Percentiles rank a stretch among this genome's conserved stretches.
phyloP scores from a whole-genome alignment of 2,329 filamentous ascomycete genomes.

The Thelonectria blattea region DNA sequence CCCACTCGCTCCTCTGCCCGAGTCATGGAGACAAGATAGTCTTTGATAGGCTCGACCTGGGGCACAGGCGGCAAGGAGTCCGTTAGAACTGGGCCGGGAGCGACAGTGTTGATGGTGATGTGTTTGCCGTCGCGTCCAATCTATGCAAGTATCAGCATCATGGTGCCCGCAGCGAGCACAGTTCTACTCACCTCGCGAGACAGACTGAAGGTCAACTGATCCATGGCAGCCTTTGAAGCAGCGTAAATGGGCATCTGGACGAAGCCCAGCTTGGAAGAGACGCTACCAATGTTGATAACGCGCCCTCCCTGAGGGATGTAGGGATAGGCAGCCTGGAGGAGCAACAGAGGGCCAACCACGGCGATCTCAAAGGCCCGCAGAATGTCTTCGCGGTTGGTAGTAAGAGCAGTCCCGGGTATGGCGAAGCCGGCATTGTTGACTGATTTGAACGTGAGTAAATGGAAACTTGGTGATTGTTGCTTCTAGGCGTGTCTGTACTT shows the following conservation, averaged over 20 bases:
- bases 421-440: slow-evolving; percentile 43
- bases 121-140: slow-evolving; percentile 22
- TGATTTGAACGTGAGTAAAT: slow-evolving; percentile 7
- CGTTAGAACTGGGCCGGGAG: slow-evolving; percentile 45
- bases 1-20: slow-evolving; percentile 36
- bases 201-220: slow-evolving; percentile 40
- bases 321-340: slow-evolving; percentile 41
- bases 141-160: not conserved
- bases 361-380: slow-evolving; percentile 40
- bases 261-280: slow-evolving; percentile 26
- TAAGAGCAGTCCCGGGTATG: slow-evolving; percentile 22
- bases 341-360: slow-evolving; percentile 41
- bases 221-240: slow-evolving; percentile 42
- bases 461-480: not conserved
- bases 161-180: rapidly evolving
- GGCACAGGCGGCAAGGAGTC: slow-evolving; percentile 32
- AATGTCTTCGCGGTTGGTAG: slow-evolving; percentile 34
- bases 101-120: slow-evolving; percentile 47
- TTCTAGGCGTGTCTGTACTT: not conserved
- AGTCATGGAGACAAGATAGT: slow-evolving; percentile 32
- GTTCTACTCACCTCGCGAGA: slow-evolving; percentile 38
- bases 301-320: slow-evolving; percentile 40
- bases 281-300: slow-evolving; percentile 33
- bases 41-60: slow-evolving; percentile 15
- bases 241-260: slow-evolving; percentile 19